Evolutionary conservation across 176 grass and related monocot species (phyloP), one percentile per base, ranked within the genome.

Genomic region (Carex cristatella): DNA sequence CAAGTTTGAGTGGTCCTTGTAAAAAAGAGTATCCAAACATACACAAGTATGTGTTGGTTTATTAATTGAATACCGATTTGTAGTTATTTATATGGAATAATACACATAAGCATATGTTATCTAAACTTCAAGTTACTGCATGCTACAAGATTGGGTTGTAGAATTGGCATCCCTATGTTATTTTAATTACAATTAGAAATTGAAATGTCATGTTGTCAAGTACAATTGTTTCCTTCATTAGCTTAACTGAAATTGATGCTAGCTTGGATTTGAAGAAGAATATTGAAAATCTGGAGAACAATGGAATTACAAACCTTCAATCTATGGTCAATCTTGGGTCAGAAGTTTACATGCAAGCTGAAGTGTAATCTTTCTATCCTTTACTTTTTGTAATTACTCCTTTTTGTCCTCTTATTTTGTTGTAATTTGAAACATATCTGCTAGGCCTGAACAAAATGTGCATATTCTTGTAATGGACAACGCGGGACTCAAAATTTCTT

Each of bases 301-400:
- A 93, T 86, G 86, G 89, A 33, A 87, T 94, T 69, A 93, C 93
- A 13, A 89, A 77, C 65, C 86, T 98, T 89, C 86, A 86, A 4
- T 93, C 95, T 49, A 98, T 94, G 93, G 80, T 98, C 55, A 98
- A 94, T 85, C 91, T 98, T 46, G 95, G 92, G 5, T 98, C 95
- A n/a, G 92, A 98, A 85, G 91, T 98, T 65, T 98, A 98, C 79
- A 87, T 86, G 83, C 92, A 98, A 65, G 93, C 95, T 67, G 86
- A 93, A 83, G 95, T 98, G 95, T 98, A 97, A 91, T 12, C 35
- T n/a, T 57, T 83, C 7, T 53, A 15, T 78, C 79, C 18, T 7
- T 81, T 84, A 51, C 12, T 11, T 80, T 83, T 65, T 65, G 40
- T 15, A 44, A 54, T 57, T 33, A 58, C 28, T 79, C 49, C 74